Conservation (phyloP, 129 eudicot genomes). For the Chrysanthemum lavandulifolium region DNA sequence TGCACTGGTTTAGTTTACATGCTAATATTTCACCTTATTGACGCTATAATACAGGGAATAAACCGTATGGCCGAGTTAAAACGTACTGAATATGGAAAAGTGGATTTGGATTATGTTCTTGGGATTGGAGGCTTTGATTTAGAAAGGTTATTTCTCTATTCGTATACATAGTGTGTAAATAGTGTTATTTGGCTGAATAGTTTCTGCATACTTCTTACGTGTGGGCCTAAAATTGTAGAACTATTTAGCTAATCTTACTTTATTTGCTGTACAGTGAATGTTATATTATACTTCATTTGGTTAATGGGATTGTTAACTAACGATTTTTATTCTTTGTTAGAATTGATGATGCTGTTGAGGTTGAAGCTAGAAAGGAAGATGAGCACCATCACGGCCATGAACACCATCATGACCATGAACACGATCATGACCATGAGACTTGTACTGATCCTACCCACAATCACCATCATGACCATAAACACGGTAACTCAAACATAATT, state of each 20-base stretch:
- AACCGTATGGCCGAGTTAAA: conserved; percentile 85
- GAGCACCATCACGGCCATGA: conserved; percentile 47
- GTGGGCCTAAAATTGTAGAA: neutral
- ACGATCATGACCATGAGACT: conserved; percentile 37
- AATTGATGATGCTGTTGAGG: conserved; percentile 81
- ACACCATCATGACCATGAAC: conserved; percentile 36
- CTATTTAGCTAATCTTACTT: neutral
- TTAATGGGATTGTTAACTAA: conserved; percentile 23
- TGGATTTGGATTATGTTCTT: conserved; percentile 94
- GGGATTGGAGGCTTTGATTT: conserved; percentile 98
- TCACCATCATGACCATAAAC: conserved; percentile 63
- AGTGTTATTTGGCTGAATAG: neutral
- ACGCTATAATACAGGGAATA: conserved; percentile 52
- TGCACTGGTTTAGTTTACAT: neutral
- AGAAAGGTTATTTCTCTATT: conserved; percentile 66
- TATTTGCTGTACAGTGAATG: neutral
- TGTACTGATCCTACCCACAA: conserved; percentile 45
- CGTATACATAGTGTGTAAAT: neutral
- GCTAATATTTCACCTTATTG: conserved; percentile 8
- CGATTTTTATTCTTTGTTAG: conserved; percentile 38
- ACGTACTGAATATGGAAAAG: conserved; percentile 77
- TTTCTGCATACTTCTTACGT: neutral
- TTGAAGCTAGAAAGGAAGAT: conserved; percentile 73
- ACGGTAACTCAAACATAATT: conserved; percentile 48
- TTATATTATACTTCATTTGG: neutral